Percentiles rank a stretch among this genome's conserved stretches.
Conservation (phyloP, 331 rosid species). For the Pyracantha coccinea region DNA sequence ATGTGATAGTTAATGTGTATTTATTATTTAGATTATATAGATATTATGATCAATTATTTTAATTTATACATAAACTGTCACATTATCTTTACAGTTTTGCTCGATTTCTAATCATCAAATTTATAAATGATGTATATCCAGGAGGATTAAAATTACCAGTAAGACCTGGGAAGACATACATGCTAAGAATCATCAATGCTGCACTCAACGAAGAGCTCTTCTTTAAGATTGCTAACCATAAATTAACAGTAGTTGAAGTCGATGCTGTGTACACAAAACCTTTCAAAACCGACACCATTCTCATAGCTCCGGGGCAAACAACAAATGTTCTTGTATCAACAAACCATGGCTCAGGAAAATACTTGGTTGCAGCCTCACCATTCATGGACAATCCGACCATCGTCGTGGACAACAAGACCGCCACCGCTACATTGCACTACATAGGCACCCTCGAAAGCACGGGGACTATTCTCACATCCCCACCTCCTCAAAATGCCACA, state of each 20-base stretch:
- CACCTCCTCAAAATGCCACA: constrained; percentile 67
- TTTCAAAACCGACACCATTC: constrained; percentile 43
- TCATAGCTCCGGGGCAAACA: constrained; percentile 81
- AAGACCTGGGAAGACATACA: constrained; percentile 45
- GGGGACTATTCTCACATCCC: constrained; percentile 38
- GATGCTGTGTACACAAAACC: constrained; percentile 81
- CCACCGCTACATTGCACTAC: constrained; percentile 55
- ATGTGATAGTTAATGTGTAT: neutral
- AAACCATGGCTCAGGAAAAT: constrained; percentile 37
- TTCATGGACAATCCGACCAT: constrained; percentile 69
- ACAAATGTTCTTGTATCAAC: constrained; percentile 59
- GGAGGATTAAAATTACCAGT: constrained; percentile 46
- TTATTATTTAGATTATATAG: neutral
- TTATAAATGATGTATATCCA: neutral
- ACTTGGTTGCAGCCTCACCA: constrained; percentile 59
- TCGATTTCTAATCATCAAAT: neutral
- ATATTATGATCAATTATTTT: too few species aligned
- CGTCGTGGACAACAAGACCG: constrained; percentile 64
- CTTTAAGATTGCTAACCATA: constrained; percentile 67
- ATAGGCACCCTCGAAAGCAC: constrained; percentile 35
- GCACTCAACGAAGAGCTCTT: constrained; percentile 86
- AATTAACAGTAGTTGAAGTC: constrained; percentile 67
- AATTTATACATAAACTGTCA: neutral
- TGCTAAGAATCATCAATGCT: constrained; percentile 72
- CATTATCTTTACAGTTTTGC: neutral